A percentile compares a stretch with the other conserved stretches of the same genome.
Evolutionary conservation across 2,329 filamentous ascomycete genomes (phyloP).

Genomic region (Neophaeococcomyces aloes): DNA sequence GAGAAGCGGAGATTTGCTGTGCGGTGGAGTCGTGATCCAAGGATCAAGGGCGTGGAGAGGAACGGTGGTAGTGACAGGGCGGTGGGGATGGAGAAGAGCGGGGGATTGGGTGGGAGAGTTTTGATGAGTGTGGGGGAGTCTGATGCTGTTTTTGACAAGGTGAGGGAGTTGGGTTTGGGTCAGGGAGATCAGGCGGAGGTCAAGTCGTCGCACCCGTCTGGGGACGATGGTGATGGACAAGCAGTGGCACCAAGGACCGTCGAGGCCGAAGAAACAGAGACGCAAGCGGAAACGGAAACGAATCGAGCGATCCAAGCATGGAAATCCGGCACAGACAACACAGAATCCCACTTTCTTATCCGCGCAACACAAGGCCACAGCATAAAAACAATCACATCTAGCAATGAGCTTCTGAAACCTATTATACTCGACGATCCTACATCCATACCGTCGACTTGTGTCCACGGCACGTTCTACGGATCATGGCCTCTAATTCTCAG

Average conservation of each 20-base stretch:
- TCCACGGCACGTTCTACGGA: constrained; percentile 82
- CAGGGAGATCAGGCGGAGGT: constrained; percentile 2
- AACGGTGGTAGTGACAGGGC: constrained; percentile 20
- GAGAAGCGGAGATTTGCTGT: constrained; percentile 88
- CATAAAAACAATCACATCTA: constrained; percentile 60
- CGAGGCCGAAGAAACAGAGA: constrained; percentile 13
- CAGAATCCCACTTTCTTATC: constrained; percentile 64
- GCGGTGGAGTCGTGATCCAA: constrained; percentile 39
- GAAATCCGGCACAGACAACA: constrained; percentile 22
- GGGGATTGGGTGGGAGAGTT: constrained; percentile 12
- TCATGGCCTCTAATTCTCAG: constrained; percentile 66
- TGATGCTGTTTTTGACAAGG: constrained; percentile 14
- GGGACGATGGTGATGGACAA: constrained; percentile 11
- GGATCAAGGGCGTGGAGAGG: not conserved
- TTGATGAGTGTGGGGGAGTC: constrained; percentile 16
- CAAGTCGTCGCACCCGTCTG: constrained; percentile 9
- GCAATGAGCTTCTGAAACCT: constrained; percentile 55
- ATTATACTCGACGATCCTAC: constrained; percentile 46
- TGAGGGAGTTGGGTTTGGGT: not conserved
- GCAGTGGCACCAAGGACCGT: constrained; percentile 13
- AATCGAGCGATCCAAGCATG: constrained; percentile 25
- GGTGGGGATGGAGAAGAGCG: constrained; percentile 21
- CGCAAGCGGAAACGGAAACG: constrained; percentile 27
- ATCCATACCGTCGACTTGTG: constrained; percentile 52
- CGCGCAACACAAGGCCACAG: constrained; percentile 93